Evolutionary conservation across 805 yeast species (phyloP), one percentile per base, ranked within the genome.

Genomic region (Schwanniomyces vanrijiae): DNA sequence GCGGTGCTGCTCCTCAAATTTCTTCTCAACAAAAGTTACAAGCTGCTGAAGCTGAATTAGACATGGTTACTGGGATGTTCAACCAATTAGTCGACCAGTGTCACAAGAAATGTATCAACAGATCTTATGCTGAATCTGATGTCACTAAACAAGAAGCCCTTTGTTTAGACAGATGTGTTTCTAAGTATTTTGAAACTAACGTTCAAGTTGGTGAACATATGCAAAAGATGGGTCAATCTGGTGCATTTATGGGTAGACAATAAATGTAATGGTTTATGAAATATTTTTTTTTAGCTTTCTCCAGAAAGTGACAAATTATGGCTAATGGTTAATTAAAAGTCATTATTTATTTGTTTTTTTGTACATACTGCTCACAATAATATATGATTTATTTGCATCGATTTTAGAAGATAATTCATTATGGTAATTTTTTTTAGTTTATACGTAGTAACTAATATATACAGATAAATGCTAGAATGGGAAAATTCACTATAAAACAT

Each of bases 11-110:
- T 55, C 91, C 92, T 53, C 88, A 84, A 65, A 62, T 83, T 54
- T 75, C 86, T 21, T 79, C 90, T 35, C 86, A 84, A 54, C 90
- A 86, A 66, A 88, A 88, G 67, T 76, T 88, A 51, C 78, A 79
- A 61, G 96, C 96, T 55, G 99, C 99, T 44, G 98, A 92, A 73
- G 88, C 96, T 48, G 99, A 92, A 71, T 80, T 92, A 56, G 99
- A 92, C 68, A 86, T 94, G 84, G 96, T 92, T 58, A 91, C 97
- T 34, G 96, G 94, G 58, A 90, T 92, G 97, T 92, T 92, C 82
- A 92, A 92, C 81, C 80, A 84, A 61, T 76, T 91, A 60, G 95
- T 90, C 20, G 91, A 86, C 60, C 86, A 89, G 57, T 91, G 98
- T 67, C 94, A 91, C 69, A 68, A 73, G 56, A 91, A 91, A 73